Evolutionary conservation across 208 protist species (phyloP).

Genomic region (Crithidia sp.): DNA sequence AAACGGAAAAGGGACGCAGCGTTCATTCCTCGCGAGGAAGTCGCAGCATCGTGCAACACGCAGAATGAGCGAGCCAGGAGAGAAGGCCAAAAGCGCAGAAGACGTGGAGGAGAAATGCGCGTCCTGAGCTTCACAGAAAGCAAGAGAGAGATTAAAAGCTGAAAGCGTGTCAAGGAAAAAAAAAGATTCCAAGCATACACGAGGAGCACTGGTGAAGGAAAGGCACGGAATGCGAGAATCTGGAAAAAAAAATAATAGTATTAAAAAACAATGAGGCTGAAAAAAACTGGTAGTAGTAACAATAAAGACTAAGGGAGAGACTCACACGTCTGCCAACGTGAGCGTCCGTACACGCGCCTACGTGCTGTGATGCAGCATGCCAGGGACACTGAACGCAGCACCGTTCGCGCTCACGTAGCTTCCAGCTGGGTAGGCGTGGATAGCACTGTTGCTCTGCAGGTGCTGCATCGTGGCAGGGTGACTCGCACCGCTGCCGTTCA

Average conservation of each 20-base stretch:
- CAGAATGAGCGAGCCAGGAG: background rate
- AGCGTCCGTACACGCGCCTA: background rate
- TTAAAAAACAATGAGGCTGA: slow-evolving; percentile 9
- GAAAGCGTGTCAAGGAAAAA: no score
- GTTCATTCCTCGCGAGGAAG: no score
- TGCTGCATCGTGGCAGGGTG: background rate
- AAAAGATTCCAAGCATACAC: no score
- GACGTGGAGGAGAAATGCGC: background rate
- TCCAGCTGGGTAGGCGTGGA: background rate
- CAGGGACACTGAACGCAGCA: background rate
- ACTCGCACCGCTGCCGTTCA: slow-evolving; percentile 2
- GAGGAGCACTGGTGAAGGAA: no score
- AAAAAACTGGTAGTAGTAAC: background rate
- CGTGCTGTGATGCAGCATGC: background rate
- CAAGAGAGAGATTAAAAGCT: background rate
- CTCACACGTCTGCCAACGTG: background rate
- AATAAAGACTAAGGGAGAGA: background rate
- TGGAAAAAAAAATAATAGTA: slow-evolving; percentile 11
- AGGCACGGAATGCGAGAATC: background rate
- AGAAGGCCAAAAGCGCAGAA: slow-evolving; percentile 1
- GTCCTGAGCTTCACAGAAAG: background rate
- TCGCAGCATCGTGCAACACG: no score
- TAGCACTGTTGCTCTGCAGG: background rate
- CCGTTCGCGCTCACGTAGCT: background rate
- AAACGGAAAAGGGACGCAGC: no score